Evolutionary conservation across 176 grass and related monocot genomes (phyloP).

Genomic region (Canna indica): DNA sequence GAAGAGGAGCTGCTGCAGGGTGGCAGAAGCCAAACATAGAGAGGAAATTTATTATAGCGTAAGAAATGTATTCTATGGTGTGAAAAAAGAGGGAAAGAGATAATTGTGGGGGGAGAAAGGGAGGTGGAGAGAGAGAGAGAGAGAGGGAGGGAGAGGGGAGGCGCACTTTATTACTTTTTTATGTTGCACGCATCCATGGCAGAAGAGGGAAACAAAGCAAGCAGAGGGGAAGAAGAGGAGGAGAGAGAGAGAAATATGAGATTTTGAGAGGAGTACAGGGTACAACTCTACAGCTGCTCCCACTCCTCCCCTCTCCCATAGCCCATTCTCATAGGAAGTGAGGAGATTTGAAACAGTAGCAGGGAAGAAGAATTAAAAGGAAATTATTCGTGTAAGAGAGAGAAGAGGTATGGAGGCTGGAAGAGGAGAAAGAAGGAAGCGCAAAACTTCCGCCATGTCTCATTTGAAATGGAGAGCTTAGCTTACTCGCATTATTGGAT

Average conservation of each 20-base stretch:
- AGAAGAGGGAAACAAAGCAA: slow-evolving; percentile 24
- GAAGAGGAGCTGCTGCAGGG: neutral
- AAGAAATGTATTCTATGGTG: neutral
- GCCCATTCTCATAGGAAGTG: neutral
- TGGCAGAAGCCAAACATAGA: neutral
- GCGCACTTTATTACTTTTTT: slow-evolving; percentile 41
- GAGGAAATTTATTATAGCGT: neutral
- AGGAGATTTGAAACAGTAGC: neutral
- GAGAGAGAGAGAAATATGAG: neutral
- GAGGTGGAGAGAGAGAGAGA: neutral
- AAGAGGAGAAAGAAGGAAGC: neutral
- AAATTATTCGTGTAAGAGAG: neutral
- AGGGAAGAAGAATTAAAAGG: neutral
- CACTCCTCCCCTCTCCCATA: neutral
- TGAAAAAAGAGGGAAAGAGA: neutral
- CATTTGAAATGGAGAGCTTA: neutral
- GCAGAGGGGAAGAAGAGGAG: slow-evolving; percentile 8
- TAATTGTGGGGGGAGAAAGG: neutral
- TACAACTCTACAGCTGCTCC: neutral
- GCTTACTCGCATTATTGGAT: neutral
- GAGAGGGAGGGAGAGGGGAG: neutral
- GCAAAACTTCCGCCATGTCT: neutral
- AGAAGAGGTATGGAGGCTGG: neutral
- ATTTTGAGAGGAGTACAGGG: neutral
- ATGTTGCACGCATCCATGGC: slow-evolving; percentile 84